A percentile compares a stretch with the other conserved stretches of the same genome.
phyloP scores from a whole-genome alignment of 1,284 basidiomycete species.

The Trichosporon sp. region DNA sequence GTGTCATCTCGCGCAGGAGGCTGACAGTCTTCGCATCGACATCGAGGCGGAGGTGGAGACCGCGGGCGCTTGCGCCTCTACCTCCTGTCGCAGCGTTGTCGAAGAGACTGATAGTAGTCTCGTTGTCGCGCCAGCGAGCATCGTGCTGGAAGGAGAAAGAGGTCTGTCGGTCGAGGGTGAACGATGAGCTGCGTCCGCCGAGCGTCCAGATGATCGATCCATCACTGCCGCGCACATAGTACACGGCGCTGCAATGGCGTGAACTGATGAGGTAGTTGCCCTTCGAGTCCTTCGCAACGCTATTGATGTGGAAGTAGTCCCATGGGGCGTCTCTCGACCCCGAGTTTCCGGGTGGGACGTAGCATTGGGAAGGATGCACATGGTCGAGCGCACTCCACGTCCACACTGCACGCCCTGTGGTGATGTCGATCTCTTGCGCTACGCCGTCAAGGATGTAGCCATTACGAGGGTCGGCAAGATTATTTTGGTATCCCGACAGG shows the following conservation, averaged over 20 bases:
- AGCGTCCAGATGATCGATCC: conserved; percentile 38
- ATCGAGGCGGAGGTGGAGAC: conserved; percentile 29
- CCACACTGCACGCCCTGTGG: conserved; percentile 28
- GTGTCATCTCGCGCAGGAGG: conserved; percentile 21
- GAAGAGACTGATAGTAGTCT: conserved; percentile 26
- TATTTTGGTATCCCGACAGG: conserved; percentile 11
- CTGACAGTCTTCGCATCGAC: conserved; percentile 19
- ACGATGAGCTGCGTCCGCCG: conserved; percentile 29
- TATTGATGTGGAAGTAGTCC: conserved; percentile 40
- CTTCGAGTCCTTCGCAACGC: conserved; percentile 31
- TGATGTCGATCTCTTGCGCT: conserved; percentile 40
- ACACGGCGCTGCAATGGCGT: conserved; percentile 35
- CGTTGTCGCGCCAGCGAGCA: conserved; percentile 25
- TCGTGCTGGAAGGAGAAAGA: conserved; percentile 33
- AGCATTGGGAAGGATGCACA: conserved; percentile 25
- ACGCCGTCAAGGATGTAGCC: conserved; percentile 26
- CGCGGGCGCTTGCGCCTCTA: conserved; percentile 24
- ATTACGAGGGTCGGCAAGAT: not conserved
- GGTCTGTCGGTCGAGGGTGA: conserved; percentile 23
- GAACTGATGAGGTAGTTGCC: conserved; percentile 42
- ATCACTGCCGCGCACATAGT: conserved; percentile 28
- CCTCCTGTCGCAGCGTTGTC: conserved; percentile 32
- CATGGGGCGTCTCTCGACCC: conserved; percentile 10
- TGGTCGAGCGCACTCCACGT: conserved; percentile 34
- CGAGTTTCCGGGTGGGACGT: conserved; percentile 14